Percentiles rank a stretch among this genome's conserved stretches.
Evolutionary conservation across 2,329 filamentous ascomycete genomes (phyloP).

Genomic region (Zopfia rhizophila): DNA sequence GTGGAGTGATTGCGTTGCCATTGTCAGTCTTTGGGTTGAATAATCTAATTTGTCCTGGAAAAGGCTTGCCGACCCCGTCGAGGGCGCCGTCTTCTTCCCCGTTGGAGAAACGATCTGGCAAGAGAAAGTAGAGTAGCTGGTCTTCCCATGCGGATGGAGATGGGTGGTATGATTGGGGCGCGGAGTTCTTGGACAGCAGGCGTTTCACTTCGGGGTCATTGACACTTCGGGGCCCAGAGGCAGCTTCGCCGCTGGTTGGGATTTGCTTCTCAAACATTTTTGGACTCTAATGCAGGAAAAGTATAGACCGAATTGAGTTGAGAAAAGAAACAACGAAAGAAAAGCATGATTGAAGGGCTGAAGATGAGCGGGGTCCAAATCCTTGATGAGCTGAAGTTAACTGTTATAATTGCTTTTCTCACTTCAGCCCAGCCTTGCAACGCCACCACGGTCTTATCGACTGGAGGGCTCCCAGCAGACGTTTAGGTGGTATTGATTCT

Average conservation of each 20-base stretch:
- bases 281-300: too few relatives aligned
- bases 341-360: too few relatives aligned
- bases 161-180: conserved; percentile 10
- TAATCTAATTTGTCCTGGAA: conserved; percentile 2
- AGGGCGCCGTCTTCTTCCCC: conserved; percentile 16
- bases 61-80: conserved; percentile 3
- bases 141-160: conserved; percentile 35
- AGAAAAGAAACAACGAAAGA: too few relatives aligned
- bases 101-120: conserved; percentile 34
- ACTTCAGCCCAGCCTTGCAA: too few relatives aligned
- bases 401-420: too few relatives aligned
- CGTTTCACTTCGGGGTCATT: conserved; percentile 4
- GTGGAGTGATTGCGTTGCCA: conserved; percentile 12
- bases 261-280: conserved; percentile 6
- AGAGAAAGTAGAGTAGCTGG: conserved; percentile 32
- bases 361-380: too few relatives aligned
- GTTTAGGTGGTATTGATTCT: too few relatives aligned
- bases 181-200: conserved; percentile 3
- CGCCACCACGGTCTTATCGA: too few relatives aligned
- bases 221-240: conserved; percentile 6
- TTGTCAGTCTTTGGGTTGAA: conserved; percentile 12
- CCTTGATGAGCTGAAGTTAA: too few relatives aligned
- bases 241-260: neutral
- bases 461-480: too few relatives aligned
- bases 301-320: too few relatives aligned